Evolutionary conservation across 805 yeast species (phyloP).

Genomic region (Saccharomycopsis schoenii): DNA sequence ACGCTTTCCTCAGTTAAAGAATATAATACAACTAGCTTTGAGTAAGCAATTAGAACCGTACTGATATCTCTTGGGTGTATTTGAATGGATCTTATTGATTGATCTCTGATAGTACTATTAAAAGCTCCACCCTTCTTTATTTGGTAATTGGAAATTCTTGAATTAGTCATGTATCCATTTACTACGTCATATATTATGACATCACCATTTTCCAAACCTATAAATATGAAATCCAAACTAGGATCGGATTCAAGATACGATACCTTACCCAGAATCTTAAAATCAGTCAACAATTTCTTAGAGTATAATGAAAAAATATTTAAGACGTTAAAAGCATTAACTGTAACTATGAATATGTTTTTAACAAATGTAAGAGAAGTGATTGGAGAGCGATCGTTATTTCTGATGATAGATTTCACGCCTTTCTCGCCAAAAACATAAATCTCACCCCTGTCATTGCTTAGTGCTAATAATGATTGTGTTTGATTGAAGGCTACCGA

Average conservation of each 20-base stretch:
- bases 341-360: slow-evolving; percentile 70
- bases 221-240: slow-evolving; percentile 71
- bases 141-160: slow-evolving; percentile 64
- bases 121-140: slow-evolving; percentile 29
- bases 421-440: slow-evolving; percentile 78
- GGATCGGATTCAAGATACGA: slow-evolving; percentile 74
- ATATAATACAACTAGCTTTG: slow-evolving; percentile 57
- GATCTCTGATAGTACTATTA: slow-evolving; percentile 6
- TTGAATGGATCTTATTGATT: slow-evolving; percentile 52
- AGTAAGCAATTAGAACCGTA: slow-evolving; percentile 61
- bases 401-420: slow-evolving; percentile 57
- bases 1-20: slow-evolving; percentile 46
- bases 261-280: slow-evolving; percentile 56
- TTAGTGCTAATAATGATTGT: slow-evolving; percentile 75
- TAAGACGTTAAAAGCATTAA: slow-evolving; percentile 52
- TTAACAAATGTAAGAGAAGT: slow-evolving; percentile 56
- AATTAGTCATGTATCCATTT: slow-evolving; percentile 55
- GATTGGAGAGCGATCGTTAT: slow-evolving; percentile 42
- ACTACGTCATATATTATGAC: slow-evolving; percentile 73
- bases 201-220: slow-evolving; percentile 74
- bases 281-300: slow-evolving; percentile 48
- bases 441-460: slow-evolving; percentile 60
- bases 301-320: slow-evolving; percentile 62
- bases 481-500: slow-evolving; percentile 78
- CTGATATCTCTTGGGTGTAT: slow-evolving; percentile 91